These are phyloP conservation scores for Chrysophaeum taylorii DNA, from an alignment of 352 stramenopile genomes.

Conservation along the genomic window DNA sequence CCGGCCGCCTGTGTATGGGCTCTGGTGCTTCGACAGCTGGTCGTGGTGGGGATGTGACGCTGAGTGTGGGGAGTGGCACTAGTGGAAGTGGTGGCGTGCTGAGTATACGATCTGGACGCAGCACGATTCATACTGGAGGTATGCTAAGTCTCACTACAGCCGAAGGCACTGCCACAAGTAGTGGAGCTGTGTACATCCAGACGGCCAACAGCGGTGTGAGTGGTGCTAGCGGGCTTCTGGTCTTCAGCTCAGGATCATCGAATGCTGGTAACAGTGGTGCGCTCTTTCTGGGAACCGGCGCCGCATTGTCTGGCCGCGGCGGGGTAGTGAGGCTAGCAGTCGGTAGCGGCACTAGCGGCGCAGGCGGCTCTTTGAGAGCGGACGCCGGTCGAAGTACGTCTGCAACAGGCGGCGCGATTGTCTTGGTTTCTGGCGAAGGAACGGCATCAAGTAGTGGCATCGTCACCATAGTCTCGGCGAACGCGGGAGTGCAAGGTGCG, in stretches of 20 bases:
- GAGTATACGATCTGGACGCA: neutral
- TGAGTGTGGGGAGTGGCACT: conserved; percentile 28
- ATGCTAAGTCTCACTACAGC: neutral
- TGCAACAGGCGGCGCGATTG: neutral
- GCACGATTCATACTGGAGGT: neutral
- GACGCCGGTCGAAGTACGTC: neutral
- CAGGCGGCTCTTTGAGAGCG: conserved; percentile 1
- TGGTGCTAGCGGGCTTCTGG: too few species aligned
- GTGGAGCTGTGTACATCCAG: too few species aligned
- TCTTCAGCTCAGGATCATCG: conserved; percentile 21
- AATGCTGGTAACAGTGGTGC: conserved; percentile 23
- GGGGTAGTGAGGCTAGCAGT: neutral
- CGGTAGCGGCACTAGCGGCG: conserved; percentile 6
- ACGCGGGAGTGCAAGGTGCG: conserved; percentile 21
- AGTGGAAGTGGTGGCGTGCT: conserved; percentile 5
- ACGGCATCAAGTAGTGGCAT: conserved; percentile 25
- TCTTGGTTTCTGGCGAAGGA: neutral
- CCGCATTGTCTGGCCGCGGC: neutral
- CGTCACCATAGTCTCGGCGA: conserved; percentile 31
- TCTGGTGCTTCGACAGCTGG: neutral
- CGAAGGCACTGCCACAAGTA: too few species aligned
- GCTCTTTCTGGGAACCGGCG: conserved; percentile 14
- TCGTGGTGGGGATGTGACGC: conserved; percentile 14
- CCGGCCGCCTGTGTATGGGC: neutral
- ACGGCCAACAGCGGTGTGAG: too few species aligned